Percentiles rank a stretch among this genome's conserved stretches.
Conservation (phyloP, 192 early-diverging fungal species). For the Thamnidium elegans region DNA sequence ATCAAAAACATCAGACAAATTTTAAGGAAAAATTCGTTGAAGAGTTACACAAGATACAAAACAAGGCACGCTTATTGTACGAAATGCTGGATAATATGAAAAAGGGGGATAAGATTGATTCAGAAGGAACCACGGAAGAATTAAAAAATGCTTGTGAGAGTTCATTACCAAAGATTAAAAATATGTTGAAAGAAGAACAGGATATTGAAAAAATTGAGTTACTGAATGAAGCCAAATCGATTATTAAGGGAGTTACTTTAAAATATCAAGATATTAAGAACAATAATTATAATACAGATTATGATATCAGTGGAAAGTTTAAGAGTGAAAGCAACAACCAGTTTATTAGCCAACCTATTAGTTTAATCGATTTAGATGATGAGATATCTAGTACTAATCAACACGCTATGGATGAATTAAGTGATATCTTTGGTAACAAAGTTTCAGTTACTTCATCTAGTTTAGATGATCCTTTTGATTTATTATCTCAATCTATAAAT, state of each 20-base stretch:
- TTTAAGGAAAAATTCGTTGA: conserved; percentile 80
- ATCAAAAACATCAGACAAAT: conserved; percentile 67
- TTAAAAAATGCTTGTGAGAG: conserved; percentile 61
- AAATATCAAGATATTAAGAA: conserved; percentile 59
- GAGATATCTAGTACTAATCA: conserved; percentile 3
- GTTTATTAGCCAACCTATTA: conserved; percentile 24
- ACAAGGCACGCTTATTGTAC: conserved; percentile 68
- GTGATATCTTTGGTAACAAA: conserved; percentile 3
- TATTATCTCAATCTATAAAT: conserved; percentile 7
- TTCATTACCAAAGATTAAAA: conserved; percentile 68
- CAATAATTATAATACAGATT: conserved; percentile 41
- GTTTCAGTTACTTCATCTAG: neutral
- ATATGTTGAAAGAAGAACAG: conserved; percentile 63
- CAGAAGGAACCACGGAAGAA: conserved; percentile 45
- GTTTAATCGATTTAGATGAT: conserved; percentile 46
- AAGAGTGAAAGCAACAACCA: neutral
- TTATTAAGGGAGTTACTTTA: conserved; percentile 71
- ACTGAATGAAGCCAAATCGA: conserved; percentile 65
- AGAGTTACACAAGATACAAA: conserved; percentile 80
- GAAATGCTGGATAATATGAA: conserved; percentile 77
- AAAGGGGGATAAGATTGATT: conserved; percentile 42
- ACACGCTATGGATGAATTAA: conserved; percentile 22
- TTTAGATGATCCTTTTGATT: neutral
- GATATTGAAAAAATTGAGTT: conserved; percentile 71
- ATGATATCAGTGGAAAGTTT: conserved; percentile 20